Evolutionary conservation across 2,329 filamentous ascomycete genomes (phyloP).

Genomic region (Lachnellula willkommii): DNA sequence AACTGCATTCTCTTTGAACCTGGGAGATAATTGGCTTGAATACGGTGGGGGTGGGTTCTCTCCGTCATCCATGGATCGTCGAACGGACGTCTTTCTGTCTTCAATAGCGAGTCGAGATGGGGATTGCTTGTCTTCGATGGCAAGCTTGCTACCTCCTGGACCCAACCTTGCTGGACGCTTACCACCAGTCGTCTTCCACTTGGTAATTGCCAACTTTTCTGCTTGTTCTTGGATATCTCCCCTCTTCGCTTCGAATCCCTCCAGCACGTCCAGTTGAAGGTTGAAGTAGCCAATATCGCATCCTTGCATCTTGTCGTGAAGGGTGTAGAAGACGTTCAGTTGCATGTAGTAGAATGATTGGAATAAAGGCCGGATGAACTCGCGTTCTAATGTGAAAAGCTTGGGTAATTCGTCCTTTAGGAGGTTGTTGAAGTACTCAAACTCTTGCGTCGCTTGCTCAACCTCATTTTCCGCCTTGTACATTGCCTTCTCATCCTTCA

Average conservation of each 20-base stretch:
- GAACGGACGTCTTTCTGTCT: conserved; percentile 23
- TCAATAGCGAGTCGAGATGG: conserved; percentile 18
- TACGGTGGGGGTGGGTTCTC: conserved; percentile 69
- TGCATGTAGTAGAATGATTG: conserved; percentile 99
- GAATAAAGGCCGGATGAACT: conserved; percentile 96
- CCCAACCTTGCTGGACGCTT: conserved; percentile 38
- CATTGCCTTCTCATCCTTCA: conserved; percentile 96
- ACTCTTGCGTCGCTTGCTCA: conserved; percentile 89
- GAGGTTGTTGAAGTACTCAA: conserved; percentile 95
- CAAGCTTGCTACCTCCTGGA: conserved; percentile 9
- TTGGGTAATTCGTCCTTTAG: conserved; percentile 94
- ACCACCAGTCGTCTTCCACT: conserved; percentile 84
- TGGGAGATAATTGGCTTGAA: conserved; percentile 38
- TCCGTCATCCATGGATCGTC: conserved; percentile 38
- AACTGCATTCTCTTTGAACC: conserved; percentile 27
- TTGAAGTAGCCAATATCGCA: conserved; percentile 99
- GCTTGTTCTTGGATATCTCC: conserved; percentile 79
- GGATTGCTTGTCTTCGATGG: conserved; percentile 33
- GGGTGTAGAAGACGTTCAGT: conserved; percentile 96
- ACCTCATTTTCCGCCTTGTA: conserved; percentile 93
- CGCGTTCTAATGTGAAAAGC: conserved; percentile 80
- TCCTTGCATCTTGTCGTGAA: conserved; percentile 96
- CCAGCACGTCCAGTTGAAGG: conserved; percentile 82
- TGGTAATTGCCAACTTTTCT: conserved; percentile 79
- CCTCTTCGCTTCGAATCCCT: conserved; percentile 82